Base-by-base conservation (phyloP, 2,329 filamentous ascomycete species). In the Colletotrichum paranaense region DNA sequence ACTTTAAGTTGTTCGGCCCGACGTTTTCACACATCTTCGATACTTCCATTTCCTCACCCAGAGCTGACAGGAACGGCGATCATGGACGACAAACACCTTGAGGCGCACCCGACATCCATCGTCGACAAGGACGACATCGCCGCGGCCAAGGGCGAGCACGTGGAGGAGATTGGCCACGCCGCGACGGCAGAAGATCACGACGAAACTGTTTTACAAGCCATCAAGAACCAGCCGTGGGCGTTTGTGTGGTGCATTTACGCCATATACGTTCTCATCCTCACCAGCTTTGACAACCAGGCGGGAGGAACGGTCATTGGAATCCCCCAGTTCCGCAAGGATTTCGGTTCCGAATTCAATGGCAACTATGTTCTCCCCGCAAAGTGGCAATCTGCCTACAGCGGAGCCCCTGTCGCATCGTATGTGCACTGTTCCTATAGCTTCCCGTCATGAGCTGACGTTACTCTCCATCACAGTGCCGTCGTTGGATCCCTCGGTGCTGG, bases 381-480 rank as follows among this genome's bases (percentile, higher is more conserved):
- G 16, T 87, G 85, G 85, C 84, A 87, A 75, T 81, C 79, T 22
- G 84, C 84, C 6, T 86, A 86, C 70, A 80, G 80, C 64, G 84
- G 83, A 22, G 85, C 78, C 0, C 84, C 84, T 2, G 80, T 85
- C 11, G 84, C 84, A 62, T 80, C 79, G 79, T 80, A 62, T 75
- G 78, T 77, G 5, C 24, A 24, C 24, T 12, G 19, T 19, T 1
- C n/a, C 49, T 28, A 46, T 9, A 42, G n/a, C 24, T 26, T 14
- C 32, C 8, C 9, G 14, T 32, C 1, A 4, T 5, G 16, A n/a
- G 26, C 32, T 16, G 26, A 56, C 26, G 6, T 19, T 28, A 14
- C 38, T 59, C 42, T 38, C 77, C 56, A 55, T 12, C 30, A 22
- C 38, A 74, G 72, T 35, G 72, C 72, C 28, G 72, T 74, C 42